Conservation (phyloP, 2,329 filamentous ascomycete species). For the Pseudogymnoascus sp. region DNA sequence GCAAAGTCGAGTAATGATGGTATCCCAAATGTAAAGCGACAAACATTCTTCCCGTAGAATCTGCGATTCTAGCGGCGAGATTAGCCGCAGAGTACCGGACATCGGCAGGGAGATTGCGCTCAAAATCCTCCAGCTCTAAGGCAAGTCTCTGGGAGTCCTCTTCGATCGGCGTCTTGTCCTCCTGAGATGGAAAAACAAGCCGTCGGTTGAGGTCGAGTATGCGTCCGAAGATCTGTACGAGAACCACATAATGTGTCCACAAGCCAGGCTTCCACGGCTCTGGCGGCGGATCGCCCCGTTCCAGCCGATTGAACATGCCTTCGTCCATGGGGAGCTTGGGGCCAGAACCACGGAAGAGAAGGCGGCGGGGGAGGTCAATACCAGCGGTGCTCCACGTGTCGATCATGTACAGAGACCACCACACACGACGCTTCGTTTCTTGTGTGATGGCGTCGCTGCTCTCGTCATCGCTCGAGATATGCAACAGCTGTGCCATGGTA, state of each 20-base stretch:
- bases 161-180: slow-evolving; percentile 26
- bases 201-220: slow-evolving; percentile 29
- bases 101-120: slow-evolving; percentile 17
- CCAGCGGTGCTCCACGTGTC: slow-evolving; percentile 32
- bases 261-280: slow-evolving; percentile 23
- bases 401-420: slow-evolving; percentile 31
- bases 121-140: slow-evolving; percentile 22
- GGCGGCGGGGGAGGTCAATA: slow-evolving; percentile 24
- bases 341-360: slow-evolving; percentile 13
- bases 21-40: slow-evolving; percentile 31
- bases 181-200: slow-evolving; percentile 24
- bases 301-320: slow-evolving; percentile 19
- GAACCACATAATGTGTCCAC: slow-evolving; percentile 22
- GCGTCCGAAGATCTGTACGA: slow-evolving; percentile 26
- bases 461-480: slow-evolving; percentile 18
- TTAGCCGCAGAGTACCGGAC: slow-evolving; percentile 23
- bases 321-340: slow-evolving; percentile 29
- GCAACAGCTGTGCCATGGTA: slow-evolving; percentile 30
- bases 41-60: slow-evolving; percentile 28
- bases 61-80: slow-evolving; percentile 19
- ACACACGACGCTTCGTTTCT: slow-evolving; percentile 29
- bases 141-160: slow-evolving; percentile 13
- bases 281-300: slow-evolving; percentile 17
- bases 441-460: slow-evolving; percentile 22
- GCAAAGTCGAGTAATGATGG: slow-evolving; percentile 30